Conservation (phyloP, 192 early-diverging fungal genomes). For the Gonapodya prolifera region DNA sequence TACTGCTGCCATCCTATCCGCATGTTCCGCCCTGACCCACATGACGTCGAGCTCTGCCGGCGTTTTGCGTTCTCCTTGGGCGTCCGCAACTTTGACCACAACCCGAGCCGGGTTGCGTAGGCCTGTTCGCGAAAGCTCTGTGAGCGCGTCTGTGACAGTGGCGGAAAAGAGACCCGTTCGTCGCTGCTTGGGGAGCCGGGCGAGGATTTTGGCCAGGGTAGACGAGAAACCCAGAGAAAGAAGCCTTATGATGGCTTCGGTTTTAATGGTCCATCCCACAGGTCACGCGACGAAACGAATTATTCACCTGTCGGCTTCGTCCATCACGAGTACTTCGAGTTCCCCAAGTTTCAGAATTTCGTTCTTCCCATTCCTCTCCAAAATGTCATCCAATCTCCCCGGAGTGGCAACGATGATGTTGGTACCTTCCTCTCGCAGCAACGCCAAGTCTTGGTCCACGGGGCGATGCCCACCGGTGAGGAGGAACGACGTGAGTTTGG, state of each 20-base stretch:
- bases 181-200: conserved; percentile 77
- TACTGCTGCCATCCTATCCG: conserved; percentile 70
- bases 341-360: conserved; percentile 55
- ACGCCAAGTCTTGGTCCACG: conserved; percentile 45
- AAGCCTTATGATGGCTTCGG: conserved; percentile 26
- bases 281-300: background rate
- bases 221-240: conserved; percentile 90
- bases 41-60: conserved; percentile 40
- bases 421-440: conserved; percentile 48
- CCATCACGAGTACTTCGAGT: conserved; percentile 78
- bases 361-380: conserved; percentile 28
- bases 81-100: conserved; percentile 74
- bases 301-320: conserved; percentile 90
- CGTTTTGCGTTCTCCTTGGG: background rate
- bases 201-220: conserved; percentile 64
- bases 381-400: conserved; percentile 72
- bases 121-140: conserved; percentile 70
- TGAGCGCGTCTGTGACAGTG: conserved; percentile 84
- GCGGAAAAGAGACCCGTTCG: conserved; percentile 93
- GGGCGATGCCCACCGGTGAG: conserved; percentile 60
- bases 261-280: background rate
- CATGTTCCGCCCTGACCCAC: conserved; percentile 64
- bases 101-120: conserved; percentile 84
- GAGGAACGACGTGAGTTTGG: conserved; percentile 32
- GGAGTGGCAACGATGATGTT: conserved; percentile 87